phyloP scores from a whole-genome alignment of 345 rosid genomes.

The Eucalyptus cloeziana region DNA sequence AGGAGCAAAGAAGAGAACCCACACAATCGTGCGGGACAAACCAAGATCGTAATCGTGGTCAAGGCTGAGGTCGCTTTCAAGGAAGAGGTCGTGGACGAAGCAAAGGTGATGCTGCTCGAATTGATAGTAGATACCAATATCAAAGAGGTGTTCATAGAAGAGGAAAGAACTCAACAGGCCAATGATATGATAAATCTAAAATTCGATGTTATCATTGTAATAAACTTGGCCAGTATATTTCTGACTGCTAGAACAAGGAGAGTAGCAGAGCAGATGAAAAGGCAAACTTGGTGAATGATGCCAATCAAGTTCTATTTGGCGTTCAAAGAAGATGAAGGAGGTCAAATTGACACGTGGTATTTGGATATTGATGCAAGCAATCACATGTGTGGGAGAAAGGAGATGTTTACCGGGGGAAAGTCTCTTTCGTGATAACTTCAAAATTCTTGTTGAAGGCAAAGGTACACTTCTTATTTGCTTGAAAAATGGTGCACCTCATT shows the following conservation, averaged over 20 bases:
- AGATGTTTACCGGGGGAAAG: not conserved
- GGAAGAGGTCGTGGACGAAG: no score
- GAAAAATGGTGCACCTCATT: no score
- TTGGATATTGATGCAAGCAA: not conserved
- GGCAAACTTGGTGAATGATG: not conserved
- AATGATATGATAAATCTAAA: no score
- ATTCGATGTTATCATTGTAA: not conserved
- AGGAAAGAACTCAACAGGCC: no score
- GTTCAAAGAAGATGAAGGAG: not conserved
- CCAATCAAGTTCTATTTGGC: not conserved
- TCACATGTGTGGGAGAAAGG: not conserved
- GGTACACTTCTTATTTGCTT: no score
- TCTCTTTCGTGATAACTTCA: not conserved
- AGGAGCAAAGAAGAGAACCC: not conserved
- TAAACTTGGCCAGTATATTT: not conserved
- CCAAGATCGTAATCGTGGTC: not conserved
- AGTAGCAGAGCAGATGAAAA: not conserved
- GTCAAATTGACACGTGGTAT: not conserved
- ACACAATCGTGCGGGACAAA: fast-evolving
- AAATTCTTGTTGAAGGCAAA: not conserved
- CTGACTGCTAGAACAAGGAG: not conserved
- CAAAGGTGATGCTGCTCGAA: fast-evolving
- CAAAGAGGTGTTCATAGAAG: no score
- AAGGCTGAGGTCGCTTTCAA: fast-evolving
- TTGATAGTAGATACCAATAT: no score